phyloP scores from a whole-genome alignment of 2,329 filamentous ascomycete species.

The Metarhizium album region DNA sequence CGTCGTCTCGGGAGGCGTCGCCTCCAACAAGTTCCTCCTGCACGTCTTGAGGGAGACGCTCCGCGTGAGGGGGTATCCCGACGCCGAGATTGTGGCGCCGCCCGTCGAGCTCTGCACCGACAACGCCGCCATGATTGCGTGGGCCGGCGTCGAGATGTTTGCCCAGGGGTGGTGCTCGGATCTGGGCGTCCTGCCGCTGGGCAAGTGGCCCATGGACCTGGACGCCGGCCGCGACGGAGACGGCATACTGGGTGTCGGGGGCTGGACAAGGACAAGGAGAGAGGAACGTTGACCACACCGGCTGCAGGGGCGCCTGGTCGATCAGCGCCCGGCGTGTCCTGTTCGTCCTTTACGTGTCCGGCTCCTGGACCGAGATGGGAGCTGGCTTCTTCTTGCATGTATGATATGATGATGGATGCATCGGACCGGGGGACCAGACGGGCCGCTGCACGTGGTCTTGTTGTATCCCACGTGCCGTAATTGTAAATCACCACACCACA shows the following conservation, averaged over 20 bases:
- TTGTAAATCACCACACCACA: no score
- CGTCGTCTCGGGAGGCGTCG: conserved; percentile 84
- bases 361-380: not conserved
- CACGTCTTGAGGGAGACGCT: conserved; percentile 50
- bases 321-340: no score
- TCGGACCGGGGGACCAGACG: no score
- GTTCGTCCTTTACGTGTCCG: not conserved
- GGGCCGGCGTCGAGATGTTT: conserved; percentile 90
- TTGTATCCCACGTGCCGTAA: no score
- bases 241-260: conserved; percentile 53
- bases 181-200: conserved; percentile 46
- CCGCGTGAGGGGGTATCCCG: conserved; percentile 51
- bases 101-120: conserved; percentile 75
- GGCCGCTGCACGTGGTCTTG: no score
- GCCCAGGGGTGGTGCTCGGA: conserved; percentile 60
- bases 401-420: no score
- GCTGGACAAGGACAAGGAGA: conserved; percentile 27
- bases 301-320: no score
- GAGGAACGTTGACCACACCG: not conserved
- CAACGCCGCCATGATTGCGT: conserved; percentile 96
- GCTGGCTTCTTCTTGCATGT: not conserved
- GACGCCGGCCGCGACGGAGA: conserved; percentile 29
- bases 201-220: conserved; percentile 67
- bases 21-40: conserved; percentile 70
- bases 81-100: conserved; percentile 60